Percentiles rank a stretch among this genome's conserved stretches.
Conservation (phyloP, 1,139 yeast species). For the Yamadazyma kanchanaburiensis region DNA sequence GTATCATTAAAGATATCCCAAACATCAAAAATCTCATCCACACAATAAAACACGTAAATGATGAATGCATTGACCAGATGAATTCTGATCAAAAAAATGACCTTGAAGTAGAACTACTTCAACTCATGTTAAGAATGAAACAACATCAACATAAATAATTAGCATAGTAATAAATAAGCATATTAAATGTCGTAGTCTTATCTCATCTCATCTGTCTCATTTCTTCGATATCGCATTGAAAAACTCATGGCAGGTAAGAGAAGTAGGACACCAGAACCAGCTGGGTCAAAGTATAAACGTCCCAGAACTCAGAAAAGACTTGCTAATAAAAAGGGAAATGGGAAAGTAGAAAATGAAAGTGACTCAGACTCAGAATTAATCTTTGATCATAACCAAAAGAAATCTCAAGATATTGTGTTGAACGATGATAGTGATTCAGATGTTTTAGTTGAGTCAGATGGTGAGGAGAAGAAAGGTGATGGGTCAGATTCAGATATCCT, state of each 20-base stretch:
- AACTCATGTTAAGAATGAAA: conserved; percentile 3
- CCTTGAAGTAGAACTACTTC: conserved; percentile 29
- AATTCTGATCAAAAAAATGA: conserved; percentile 16
- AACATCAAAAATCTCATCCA: too few species aligned
- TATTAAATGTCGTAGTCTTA: background rate
- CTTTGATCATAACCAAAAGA: background rate
- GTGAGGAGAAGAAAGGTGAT: background rate
- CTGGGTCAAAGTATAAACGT: too few species aligned
- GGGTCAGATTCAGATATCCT: background rate
- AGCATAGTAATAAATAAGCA: conserved; percentile 2
- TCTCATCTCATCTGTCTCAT: too few species aligned
- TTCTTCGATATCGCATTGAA: too few species aligned
- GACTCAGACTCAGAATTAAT: too few species aligned
- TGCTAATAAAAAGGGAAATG: background rate
- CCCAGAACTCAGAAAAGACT: background rate
- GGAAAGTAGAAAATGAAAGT: too few species aligned
- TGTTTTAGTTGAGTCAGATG: background rate
- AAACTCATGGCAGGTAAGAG: too few species aligned
- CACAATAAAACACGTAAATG: too few species aligned
- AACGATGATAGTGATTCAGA: background rate
- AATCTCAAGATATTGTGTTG: background rate
- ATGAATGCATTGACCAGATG: too few species aligned
- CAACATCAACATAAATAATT: too few species aligned
- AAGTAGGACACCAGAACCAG: too few species aligned
- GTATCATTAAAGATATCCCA: too few species aligned